Conservation (phyloP, 768 basidiomycete genomes). For the Mycena olivaceomarginata region DNA sequence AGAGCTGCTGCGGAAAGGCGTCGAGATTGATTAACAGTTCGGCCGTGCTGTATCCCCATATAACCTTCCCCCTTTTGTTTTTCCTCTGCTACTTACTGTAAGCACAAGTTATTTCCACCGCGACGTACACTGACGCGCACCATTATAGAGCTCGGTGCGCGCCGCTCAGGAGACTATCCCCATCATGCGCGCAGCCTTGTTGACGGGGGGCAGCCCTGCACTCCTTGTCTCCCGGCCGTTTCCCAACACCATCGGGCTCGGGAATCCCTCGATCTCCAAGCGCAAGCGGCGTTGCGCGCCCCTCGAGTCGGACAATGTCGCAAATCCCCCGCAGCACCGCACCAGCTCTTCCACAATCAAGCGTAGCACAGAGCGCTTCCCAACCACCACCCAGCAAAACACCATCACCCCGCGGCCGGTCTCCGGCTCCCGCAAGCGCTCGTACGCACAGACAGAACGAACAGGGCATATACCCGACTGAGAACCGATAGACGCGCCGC, state of each 20-base stretch:
- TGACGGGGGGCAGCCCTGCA: neutral
- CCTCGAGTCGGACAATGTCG: neutral
- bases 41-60: too few species aligned
- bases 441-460: constrained; percentile 7
- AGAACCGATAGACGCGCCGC: constrained; percentile 14
- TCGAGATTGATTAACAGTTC: too few species aligned
- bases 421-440: constrained; percentile 4
- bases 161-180: neutral
- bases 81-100: neutral
- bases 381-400: neutral
- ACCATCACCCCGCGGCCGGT: neutral
- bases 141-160: constrained; percentile 4
- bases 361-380: constrained; percentile 15
- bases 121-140: neutral
- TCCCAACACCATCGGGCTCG: constrained; percentile 22
- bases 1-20: too few species aligned
- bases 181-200: neutral
- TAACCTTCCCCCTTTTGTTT: too few species aligned
- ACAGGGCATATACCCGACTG: neutral
- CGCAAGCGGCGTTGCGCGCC: neutral
- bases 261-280: constrained; percentile 27
- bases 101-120: neutral
- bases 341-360: too few species aligned
- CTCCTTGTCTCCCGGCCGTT: neutral
- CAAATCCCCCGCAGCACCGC: neutral